Evolutionary conservation across 1,284 basidiomycete genomes (phyloP).

Genomic region (Sporisorium iseilematis-ciliati): DNA sequence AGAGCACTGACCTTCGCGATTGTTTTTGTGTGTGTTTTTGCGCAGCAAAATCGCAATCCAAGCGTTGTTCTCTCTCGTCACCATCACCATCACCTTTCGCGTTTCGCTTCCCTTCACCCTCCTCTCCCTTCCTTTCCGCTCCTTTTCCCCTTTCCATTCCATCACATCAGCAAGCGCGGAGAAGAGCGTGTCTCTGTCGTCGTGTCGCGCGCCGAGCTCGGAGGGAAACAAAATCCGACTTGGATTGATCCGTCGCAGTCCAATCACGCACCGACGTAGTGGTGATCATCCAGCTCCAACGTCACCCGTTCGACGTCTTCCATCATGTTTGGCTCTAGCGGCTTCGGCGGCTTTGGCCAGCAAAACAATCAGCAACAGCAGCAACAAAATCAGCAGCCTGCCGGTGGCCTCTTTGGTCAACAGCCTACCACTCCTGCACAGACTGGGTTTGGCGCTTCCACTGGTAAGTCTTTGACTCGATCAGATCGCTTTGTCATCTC

Average conservation of each 20-base stretch:
- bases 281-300: background rate
- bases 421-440: slow-evolving; percentile 64
- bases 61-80: slow-evolving; percentile 2
- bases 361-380: slow-evolving; percentile 59
- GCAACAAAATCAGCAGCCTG: slow-evolving; percentile 65
- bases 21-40: slow-evolving; percentile 1
- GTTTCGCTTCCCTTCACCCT: background rate
- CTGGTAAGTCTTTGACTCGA: slow-evolving; percentile 26
- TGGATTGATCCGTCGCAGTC: slow-evolving; percentile 2
- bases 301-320: background rate
- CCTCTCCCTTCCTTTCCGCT: background rate
- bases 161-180: slow-evolving; percentile 1
- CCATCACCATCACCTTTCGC: slow-evolving; percentile 12
- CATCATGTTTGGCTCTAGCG: slow-evolving; percentile 59
- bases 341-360: slow-evolving; percentile 63
- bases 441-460: slow-evolving; percentile 40
- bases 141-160: background rate
- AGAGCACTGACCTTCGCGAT: slow-evolving; percentile 19
- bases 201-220: slow-evolving; percentile 1
- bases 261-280: background rate
- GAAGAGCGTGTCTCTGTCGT: background rate
- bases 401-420: slow-evolving; percentile 69
- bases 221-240: background rate
- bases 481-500: background rate
- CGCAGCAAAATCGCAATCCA: background rate